Conservation (phyloP, 805 yeast species). For the Wickerhamomyces pijperi region DNA sequence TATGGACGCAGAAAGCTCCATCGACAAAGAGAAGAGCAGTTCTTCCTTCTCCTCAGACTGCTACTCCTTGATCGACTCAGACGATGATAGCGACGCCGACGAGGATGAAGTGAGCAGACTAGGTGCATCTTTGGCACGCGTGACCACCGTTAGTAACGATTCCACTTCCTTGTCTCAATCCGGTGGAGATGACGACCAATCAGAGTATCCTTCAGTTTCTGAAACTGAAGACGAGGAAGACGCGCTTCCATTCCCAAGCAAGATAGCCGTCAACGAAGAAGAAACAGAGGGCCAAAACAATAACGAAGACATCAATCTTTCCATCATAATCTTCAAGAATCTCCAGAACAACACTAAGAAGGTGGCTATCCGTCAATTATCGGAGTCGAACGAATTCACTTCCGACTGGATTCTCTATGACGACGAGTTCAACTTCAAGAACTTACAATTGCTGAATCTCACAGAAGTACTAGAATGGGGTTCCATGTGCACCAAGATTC, state of each 20-base stretch:
- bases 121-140: background rate
- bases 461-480: constrained; percentile 23
- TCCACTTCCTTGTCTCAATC: no score
- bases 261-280: background rate
- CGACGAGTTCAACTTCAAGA: constrained; percentile 23
- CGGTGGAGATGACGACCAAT: no score
- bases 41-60: background rate
- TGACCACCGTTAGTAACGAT: background rate
- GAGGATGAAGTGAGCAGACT: no score
- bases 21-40: no score
- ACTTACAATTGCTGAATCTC: constrained; percentile 22
- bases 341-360: constrained; percentile 10
- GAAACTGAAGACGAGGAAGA: no score
- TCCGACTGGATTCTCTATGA: constrained; percentile 33
- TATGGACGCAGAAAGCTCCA: no score
- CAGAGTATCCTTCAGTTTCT: no score
- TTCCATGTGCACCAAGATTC: constrained; percentile 19
- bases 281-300: background rate
- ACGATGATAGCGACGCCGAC: no score
- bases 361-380: constrained; percentile 17
- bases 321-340: constrained; percentile 12
- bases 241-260: no score
- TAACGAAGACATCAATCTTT: constrained; percentile 5
- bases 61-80: background rate
- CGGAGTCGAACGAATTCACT: constrained; percentile 12